phyloP scores from a whole-genome alignment of 306 rosid genomes.

The Castanopsis chinensis region DNA sequence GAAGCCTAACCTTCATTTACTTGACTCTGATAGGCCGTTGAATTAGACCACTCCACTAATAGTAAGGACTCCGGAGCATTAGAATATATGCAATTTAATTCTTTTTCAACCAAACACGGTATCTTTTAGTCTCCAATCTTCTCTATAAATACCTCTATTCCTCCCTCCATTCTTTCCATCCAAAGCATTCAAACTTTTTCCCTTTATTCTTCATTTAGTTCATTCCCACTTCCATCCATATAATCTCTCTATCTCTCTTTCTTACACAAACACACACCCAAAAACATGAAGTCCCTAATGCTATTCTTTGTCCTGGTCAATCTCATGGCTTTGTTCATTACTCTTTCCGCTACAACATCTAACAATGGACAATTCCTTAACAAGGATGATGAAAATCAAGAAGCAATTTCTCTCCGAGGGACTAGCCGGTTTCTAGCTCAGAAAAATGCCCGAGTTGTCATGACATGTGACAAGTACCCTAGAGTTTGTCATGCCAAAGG shows the following conservation, averaged over 20 bases:
- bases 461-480: slow-evolving; percentile 50
- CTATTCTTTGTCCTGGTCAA: slow-evolving; percentile 23
- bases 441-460: not conserved
- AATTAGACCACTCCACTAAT: slow-evolving; percentile 26
- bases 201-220: not conserved
- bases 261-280: too few relatives aligned
- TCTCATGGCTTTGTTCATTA: slow-evolving; percentile 27
- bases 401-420: slow-evolving; percentile 21
- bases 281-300: slow-evolving; percentile 27
- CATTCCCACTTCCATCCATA: too few relatives aligned
- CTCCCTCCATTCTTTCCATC: slow-evolving; percentile 7
- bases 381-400: not conserved
- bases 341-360: slow-evolving; percentile 22
- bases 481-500: slow-evolving; percentile 39
- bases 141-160: slow-evolving; percentile 6
- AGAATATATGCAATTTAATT: not conserved
- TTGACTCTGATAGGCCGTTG: slow-evolving; percentile 8
- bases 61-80: not conserved
- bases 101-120: not conserved
- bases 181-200: slow-evolving; percentile 5
- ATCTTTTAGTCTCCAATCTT: not conserved
- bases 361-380: not conserved
- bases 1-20: slow-evolving; percentile 30
- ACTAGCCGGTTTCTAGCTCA: slow-evolving; percentile 17
- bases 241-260: too few relatives aligned